phyloP scores from a whole-genome alignment of 2,329 filamentous ascomycete genomes.

The Scleromitrula shiraiana region DNA sequence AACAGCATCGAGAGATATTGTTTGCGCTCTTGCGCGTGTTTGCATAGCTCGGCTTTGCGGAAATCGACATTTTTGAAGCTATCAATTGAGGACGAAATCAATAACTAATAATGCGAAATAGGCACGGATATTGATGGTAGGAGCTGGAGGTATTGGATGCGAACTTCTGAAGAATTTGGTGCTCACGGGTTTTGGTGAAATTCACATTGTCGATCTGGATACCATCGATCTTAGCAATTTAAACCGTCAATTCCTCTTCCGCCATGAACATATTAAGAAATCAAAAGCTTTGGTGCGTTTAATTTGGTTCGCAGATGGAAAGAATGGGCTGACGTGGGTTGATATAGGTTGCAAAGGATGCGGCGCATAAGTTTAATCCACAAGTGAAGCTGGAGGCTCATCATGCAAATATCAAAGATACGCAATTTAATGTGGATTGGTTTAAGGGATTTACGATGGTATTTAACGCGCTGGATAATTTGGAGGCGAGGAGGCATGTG shows the following conservation, averaged over 20 bases:
- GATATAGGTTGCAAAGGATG: constrained; percentile 78
- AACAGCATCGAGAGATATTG: background rate
- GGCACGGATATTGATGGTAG: constrained; percentile 87
- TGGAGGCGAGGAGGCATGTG: constrained; percentile 88
- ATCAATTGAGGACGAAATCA: background rate
- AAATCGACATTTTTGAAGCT: background rate
- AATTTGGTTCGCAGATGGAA: background rate
- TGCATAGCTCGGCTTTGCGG: constrained; percentile 1
- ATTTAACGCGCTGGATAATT: constrained; percentile 95
- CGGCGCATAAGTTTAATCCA: constrained; percentile 83
- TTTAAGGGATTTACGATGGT: constrained; percentile 77
- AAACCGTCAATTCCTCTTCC: constrained; percentile 94
- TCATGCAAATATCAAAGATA: constrained; percentile 91
- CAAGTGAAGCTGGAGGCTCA: constrained; percentile 78
- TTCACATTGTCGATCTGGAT: constrained; percentile 93
- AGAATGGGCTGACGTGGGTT: constrained; percentile 11
- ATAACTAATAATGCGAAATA: constrained; percentile 38
- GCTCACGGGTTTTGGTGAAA: constrained; percentile 82
- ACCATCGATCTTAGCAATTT: constrained; percentile 97
- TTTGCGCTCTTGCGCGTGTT: background rate
- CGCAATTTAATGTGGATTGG: constrained; percentile 79
- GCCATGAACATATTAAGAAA: constrained; percentile 96
- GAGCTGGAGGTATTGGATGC: constrained; percentile 94
- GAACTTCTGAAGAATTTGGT: constrained; percentile 96
- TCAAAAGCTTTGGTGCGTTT: constrained; percentile 76